Conservation (phyloP, 2,329 filamentous ascomycete genomes). For the Neopestalotiopsis rosae region DNA sequence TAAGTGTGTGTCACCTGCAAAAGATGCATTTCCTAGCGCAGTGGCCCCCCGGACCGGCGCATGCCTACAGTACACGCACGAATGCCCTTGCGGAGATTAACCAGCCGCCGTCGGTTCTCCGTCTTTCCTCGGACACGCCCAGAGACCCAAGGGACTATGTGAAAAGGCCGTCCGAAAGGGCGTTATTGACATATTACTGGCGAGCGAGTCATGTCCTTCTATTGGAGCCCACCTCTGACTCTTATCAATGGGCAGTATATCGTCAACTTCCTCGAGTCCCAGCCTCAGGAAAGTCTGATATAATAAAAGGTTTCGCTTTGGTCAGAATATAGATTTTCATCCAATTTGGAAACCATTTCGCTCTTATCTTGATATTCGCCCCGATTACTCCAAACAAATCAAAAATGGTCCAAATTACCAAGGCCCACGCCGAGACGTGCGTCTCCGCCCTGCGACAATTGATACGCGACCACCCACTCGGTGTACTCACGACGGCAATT, state of each 20-base stretch:
- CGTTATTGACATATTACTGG: not conserved
- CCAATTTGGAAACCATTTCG: not conserved
- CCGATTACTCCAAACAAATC: not conserved
- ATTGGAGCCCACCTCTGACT: slow-evolving; percentile 1
- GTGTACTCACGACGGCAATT: slow-evolving; percentile 67
- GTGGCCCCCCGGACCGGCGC: too few relatives aligned
- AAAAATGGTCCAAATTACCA: slow-evolving; percentile 60
- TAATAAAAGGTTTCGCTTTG: not conserved
- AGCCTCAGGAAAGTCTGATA: not conserved
- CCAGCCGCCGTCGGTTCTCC: not conserved
- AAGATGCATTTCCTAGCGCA: not conserved
- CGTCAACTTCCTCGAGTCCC: not conserved
- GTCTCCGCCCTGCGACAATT: slow-evolving; percentile 57
- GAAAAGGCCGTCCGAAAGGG: not conserved
- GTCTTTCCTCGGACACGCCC: not conserved
- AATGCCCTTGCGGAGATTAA: not conserved
- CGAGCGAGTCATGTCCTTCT: not conserved
- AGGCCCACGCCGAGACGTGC: slow-evolving; percentile 56
- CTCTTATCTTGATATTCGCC: too few relatives aligned
- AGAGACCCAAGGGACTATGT: not conserved
- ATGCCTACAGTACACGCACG: too few relatives aligned
- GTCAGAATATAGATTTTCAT: not conserved
- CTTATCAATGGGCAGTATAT: not conserved
- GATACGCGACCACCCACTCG: slow-evolving; percentile 65
- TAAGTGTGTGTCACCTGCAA: not conserved